Percentiles rank a stretch among this genome's conserved stretches.
phyloP scores from a whole-genome alignment of 1,139 yeast genomes.

The Saccharomycopsis hybrid region DNA sequence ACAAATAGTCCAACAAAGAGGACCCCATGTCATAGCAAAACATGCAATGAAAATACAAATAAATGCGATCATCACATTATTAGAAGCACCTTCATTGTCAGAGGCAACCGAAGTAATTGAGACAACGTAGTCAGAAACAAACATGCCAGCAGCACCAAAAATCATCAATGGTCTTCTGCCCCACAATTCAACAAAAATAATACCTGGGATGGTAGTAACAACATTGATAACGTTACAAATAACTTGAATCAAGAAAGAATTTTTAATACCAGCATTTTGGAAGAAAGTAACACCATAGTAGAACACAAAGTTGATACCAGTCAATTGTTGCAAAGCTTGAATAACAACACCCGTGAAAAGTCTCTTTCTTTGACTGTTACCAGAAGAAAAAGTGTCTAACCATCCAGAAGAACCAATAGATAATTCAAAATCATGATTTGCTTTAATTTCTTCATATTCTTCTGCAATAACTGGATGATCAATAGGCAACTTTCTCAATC shows the following conservation, averaged over 20 bases:
- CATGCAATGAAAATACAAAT: constrained; percentile 74
- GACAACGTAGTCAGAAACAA: constrained; percentile 52
- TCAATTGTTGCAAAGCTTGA: constrained; percentile 69
- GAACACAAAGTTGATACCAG: constrained; percentile 74
- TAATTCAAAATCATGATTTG: constrained; percentile 67
- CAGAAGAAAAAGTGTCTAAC: constrained; percentile 57
- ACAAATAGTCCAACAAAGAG: constrained; percentile 69
- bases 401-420: constrained; percentile 53
- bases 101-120: constrained; percentile 55
- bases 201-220: constrained; percentile 61
- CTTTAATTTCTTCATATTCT: constrained; percentile 71
- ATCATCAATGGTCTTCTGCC: constrained; percentile 50
- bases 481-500: constrained; percentile 50
- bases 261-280: constrained; percentile 49
- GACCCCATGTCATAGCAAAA: constrained; percentile 88
- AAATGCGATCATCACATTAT: constrained; percentile 70
- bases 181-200: constrained; percentile 43
- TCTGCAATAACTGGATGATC: constrained; percentile 62
- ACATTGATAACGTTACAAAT: constrained; percentile 63
- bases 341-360: constrained; percentile 63
- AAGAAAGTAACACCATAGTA: constrained; percentile 75
- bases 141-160: constrained; percentile 54
- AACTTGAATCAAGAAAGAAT: constrained; percentile 42
- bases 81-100: constrained; percentile 42
- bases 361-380: constrained; percentile 56